Evolutionary conservation across 495 filamentous ascomycete species (phyloP).

Genomic region (Cenococcum geophilum): DNA sequence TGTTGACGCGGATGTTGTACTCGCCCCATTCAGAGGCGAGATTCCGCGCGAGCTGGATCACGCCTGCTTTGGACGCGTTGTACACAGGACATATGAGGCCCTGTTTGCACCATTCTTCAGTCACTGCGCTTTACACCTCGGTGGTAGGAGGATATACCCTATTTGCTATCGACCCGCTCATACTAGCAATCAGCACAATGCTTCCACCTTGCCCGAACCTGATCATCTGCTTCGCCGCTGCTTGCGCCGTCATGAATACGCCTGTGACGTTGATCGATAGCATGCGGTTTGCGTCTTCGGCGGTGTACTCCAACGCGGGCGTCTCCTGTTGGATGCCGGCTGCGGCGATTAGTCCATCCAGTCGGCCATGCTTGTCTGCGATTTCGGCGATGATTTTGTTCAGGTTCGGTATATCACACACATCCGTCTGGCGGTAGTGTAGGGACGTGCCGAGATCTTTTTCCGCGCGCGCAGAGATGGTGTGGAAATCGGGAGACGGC

Average conservation of each 20-base stretch:
- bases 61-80: conserved; percentile 64
- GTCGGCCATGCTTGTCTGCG: conserved; percentile 59
- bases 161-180: conserved; percentile 69
- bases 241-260: conserved; percentile 69
- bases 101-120: conserved; percentile 72
- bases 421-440: conserved; percentile 76
- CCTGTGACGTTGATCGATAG: conserved; percentile 73
- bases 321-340: conserved; percentile 32
- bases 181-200: conserved; percentile 67
- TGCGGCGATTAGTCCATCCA: conserved; percentile 78
- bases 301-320: conserved; percentile 49
- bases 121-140: conserved; percentile 33
- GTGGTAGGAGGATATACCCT: conserved; percentile 65
- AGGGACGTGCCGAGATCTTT: conserved; percentile 63
- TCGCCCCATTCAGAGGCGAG: conserved; percentile 72
- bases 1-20: conserved; percentile 89
- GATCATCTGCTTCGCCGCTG: conserved; percentile 72
- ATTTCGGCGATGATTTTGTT: conserved; percentile 63
- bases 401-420: conserved; percentile 66
- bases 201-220: conserved; percentile 62
- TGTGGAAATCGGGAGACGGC: conserved; percentile 53
- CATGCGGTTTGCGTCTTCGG: conserved; percentile 65
- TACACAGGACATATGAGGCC: conserved; percentile 62
- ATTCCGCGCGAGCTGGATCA: conserved; percentile 58
- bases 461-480: conserved; percentile 57